Evolutionary conservation across 768 basidiomycete species (phyloP).

Genomic region (Phlebiopsis gigantea): DNA sequence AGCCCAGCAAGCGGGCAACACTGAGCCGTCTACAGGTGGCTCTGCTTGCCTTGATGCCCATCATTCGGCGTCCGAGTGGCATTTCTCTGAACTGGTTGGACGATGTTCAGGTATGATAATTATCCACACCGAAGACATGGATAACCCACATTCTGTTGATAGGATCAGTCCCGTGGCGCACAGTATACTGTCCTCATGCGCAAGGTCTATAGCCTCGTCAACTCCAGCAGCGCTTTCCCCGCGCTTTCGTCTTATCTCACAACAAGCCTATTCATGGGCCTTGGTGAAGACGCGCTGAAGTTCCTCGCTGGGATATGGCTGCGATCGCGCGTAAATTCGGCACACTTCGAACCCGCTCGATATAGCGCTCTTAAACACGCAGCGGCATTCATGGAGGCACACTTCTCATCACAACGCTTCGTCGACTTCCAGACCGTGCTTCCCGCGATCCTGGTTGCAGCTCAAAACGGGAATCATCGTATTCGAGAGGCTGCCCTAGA

Average conservation of each 20-base stretch:
- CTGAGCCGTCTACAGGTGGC: constrained; percentile 53
- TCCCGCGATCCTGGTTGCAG: constrained; percentile 59
- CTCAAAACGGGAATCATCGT: constrained; percentile 39
- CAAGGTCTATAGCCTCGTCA: constrained; percentile 61
- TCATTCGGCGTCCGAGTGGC: constrained; percentile 41
- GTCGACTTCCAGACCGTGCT: constrained; percentile 80
- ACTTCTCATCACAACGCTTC: constrained; percentile 43
- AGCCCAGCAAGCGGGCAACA: constrained; percentile 57
- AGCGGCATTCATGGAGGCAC: constrained; percentile 75
- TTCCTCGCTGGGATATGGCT: constrained; percentile 79
- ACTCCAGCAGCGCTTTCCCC: constrained; percentile 43
- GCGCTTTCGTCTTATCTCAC: constrained; percentile 55
- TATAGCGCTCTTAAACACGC: constrained; percentile 68
- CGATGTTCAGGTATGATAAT: neutral
- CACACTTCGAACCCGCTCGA: constrained; percentile 27
- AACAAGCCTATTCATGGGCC: constrained; percentile 55
- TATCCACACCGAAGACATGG: neutral
- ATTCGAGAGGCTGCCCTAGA: constrained; percentile 50
- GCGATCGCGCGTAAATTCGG: neutral
- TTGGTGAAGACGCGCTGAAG: constrained; percentile 65
- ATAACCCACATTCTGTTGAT: too few species aligned
- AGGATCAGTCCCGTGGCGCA: constrained; percentile 19
- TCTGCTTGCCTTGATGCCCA: constrained; percentile 44
- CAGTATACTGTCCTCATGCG: constrained; percentile 59
- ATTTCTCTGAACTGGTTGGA: constrained; percentile 48